Evolutionary conservation across 768 basidiomycete genomes (phyloP), one percentile per base, ranked within the genome.

Genomic region (Tylopilus subfusipes): DNA sequence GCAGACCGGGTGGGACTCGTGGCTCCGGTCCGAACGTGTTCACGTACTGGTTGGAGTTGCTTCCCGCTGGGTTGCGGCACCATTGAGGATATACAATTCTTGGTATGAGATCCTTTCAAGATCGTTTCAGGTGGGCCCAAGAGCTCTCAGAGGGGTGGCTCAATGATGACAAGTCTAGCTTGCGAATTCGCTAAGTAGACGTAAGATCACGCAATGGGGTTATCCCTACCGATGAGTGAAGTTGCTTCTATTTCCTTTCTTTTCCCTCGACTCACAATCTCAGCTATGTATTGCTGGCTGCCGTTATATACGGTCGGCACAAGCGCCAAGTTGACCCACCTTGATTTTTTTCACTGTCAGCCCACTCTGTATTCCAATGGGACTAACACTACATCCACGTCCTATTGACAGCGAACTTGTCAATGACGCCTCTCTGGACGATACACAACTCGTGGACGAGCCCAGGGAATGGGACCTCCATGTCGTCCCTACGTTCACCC

Each of bases 401-500:
- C 16, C 40, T 36, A 22, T 40, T 40, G 39, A 40, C 39, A 9
- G 42, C 13, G 52, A 55, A 18, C 40, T 24, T 29, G 42, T 50
- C 31, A 19, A 27, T 27, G 57, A 51, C 18, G 12, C 48, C 4
- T 7, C 21, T 2, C n/a, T 48, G 27, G 42, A 49, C 12, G 43
- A 50, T n/a, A 21, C 33, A 21, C 57, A 42, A 8, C n/a, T 29
- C 18, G 48, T 54, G n/a, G 30, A 30, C 0, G 34, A 48, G 16
- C 42, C 40, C 36, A 55, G 47, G 31, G 45, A 66, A 27, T 70
- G 73, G 21, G 75, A 85, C 58, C 85, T 83, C 18, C 87, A 87
- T 61, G 61, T 71, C 19, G 56, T 82, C 5, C 86, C 87, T 7
- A 68, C 66, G 3, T 86, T 87, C 62, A 72, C 75, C 55, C 61